Conservation (phyloP, 805 yeast species). For the Maudiozyma barnettii region DNA sequence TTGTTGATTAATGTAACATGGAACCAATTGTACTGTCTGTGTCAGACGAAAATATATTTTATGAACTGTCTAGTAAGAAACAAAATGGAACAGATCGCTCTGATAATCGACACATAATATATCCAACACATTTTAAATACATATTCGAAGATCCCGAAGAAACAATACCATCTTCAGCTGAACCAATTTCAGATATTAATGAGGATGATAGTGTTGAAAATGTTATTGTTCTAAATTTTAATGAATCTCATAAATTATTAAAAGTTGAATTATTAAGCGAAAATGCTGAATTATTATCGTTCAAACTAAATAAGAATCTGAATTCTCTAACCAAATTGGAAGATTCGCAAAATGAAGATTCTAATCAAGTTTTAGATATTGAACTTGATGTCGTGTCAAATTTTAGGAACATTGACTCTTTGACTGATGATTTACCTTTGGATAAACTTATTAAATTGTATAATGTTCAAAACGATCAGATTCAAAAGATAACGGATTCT, state of each 20-base stretch:
- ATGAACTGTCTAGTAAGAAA: neutral
- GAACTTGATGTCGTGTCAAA: slow-evolving; percentile 23
- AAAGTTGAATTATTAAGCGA: slow-evolving; percentile 24
- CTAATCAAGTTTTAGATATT: slow-evolving; percentile 7
- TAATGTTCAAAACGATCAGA: slow-evolving; percentile 21
- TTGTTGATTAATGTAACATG: neutral
- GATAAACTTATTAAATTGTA: slow-evolving; percentile 18
- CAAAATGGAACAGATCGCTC: neutral
- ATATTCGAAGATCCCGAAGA: slow-evolving; percentile 24
- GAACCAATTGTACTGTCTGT: slow-evolving; percentile 13
- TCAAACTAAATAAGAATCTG: slow-evolving; percentile 1
- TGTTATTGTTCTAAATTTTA: slow-evolving; percentile 19
- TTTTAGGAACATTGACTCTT: slow-evolving; percentile 13
- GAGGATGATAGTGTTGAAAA: slow-evolving; percentile 17
- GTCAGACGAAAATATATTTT: slow-evolving; percentile 16
- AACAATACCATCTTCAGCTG: neutral
- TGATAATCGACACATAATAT: slow-evolving; percentile 7
- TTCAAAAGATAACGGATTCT: slow-evolving; percentile 15
- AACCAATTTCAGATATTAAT: neutral
- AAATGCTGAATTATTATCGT: slow-evolving; percentile 18
- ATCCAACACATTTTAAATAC: slow-evolving; percentile 24
- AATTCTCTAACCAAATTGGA: neutral
- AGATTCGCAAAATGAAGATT: neutral
- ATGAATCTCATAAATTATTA: slow-evolving; percentile 10
- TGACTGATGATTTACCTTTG: slow-evolving; percentile 11